A percentile compares a stretch with the other conserved stretches of the same genome.
Evolutionary conservation across 2,329 filamentous ascomycete genomes (phyloP).

Genomic region (Amylocarpus encephaloides): DNA sequence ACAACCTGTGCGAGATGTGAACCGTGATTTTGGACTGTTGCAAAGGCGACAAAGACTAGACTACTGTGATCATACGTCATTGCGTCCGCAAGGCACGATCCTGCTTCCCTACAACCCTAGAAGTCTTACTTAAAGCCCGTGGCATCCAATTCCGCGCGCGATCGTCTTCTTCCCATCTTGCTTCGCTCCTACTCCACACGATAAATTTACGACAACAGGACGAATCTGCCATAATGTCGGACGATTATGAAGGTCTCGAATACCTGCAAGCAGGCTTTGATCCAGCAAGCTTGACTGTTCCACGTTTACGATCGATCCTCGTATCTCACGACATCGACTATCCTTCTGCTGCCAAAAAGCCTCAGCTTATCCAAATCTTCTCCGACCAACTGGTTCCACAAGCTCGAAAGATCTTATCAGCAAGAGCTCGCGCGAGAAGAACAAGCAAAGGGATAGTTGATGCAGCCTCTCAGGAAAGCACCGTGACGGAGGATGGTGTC

Average conservation of each 20-base stretch:
- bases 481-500: constrained; percentile 39
- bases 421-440: constrained; percentile 72
- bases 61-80: constrained; percentile 2
- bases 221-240: constrained; percentile 46
- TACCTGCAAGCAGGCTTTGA: constrained; percentile 89
- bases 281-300: constrained; percentile 74
- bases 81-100: neutral
- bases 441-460: constrained; percentile 80
- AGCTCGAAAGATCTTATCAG: constrained; percentile 67
- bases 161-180: neutral
- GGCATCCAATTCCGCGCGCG: neutral
- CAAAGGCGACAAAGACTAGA: neutral
- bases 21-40: neutral
- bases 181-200: neutral
- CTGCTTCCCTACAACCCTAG: neutral
- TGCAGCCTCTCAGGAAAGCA: constrained; percentile 57
- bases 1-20: neutral
- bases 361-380: constrained; percentile 79
- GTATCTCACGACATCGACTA: constrained; percentile 83
- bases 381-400: constrained; percentile 72
- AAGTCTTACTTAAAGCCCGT: neutral
- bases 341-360: constrained; percentile 85
- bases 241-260: constrained; percentile 57
- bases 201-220: neutral
- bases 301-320: constrained; percentile 82